Conservation (phyloP, 108 stramenopile genomes). For the Discostella stelligeroides region DNA sequence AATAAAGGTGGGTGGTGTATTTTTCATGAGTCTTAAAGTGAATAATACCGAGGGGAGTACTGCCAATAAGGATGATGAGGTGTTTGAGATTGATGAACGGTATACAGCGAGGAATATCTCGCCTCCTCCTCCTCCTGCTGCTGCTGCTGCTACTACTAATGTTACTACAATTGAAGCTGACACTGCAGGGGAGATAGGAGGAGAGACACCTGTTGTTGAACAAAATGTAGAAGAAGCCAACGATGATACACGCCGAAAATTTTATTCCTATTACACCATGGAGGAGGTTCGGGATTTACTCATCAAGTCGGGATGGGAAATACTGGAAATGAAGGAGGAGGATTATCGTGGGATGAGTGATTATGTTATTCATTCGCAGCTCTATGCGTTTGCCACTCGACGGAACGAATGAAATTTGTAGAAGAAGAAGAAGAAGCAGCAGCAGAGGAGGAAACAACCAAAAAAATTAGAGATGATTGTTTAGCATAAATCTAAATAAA, state of each 20-base stretch:
- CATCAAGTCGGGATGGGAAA: slow-evolving; percentile 17
- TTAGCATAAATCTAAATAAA: no score
- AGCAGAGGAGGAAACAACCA: no score
- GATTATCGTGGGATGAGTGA: slow-evolving; percentile 9
- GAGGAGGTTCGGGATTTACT: slow-evolving; percentile 25
- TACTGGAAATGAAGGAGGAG: slow-evolving; percentile 26
- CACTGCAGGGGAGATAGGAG: no score
- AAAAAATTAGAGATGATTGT: no score
- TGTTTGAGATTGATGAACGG: slow-evolving; percentile 24
- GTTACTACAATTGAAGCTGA: no score
- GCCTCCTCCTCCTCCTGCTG: not conserved
- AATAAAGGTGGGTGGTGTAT: slow-evolving; percentile 32
- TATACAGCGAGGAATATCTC: slow-evolving; percentile 1
- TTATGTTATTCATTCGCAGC: slow-evolving; percentile 19
- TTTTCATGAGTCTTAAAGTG: slow-evolving; percentile 28
- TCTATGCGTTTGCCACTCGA: slow-evolving; percentile 31
- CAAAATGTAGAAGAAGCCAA: no score
- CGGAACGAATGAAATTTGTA: not conserved
- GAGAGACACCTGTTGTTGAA: no score
- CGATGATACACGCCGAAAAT: slow-evolving; percentile 11
- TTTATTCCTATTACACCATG: slow-evolving; percentile 27
- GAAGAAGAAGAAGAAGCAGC: no score
- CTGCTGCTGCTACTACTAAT: not conserved
- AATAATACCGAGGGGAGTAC: not conserved
- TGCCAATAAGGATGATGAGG: slow-evolving; percentile 16